Evolutionary conservation across 495 filamentous ascomycete genomes (phyloP).

Genomic region (Xylaria curta): DNA sequence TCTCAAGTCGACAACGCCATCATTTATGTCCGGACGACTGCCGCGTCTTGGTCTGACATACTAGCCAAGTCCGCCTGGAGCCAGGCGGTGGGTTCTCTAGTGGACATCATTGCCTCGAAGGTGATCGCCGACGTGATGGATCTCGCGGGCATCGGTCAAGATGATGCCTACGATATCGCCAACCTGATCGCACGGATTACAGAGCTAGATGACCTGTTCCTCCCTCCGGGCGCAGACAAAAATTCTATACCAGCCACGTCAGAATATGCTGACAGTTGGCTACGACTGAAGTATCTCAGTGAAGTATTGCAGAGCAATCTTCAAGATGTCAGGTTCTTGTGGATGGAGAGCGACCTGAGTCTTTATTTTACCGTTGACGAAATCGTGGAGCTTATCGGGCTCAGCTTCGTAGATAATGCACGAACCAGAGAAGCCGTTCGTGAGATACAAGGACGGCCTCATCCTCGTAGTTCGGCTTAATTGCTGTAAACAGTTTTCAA

Average conservation of each 20-base stretch:
- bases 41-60: constrained; percentile 78
- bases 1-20: constrained; percentile 73
- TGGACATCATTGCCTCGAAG: constrained; percentile 80
- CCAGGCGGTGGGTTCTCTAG: constrained; percentile 82
- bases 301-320: constrained; percentile 91
- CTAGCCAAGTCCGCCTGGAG: constrained; percentile 81
- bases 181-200: constrained; percentile 73
- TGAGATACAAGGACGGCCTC: constrained; percentile 69
- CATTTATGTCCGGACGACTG: constrained; percentile 69
- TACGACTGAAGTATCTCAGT: constrained; percentile 85
- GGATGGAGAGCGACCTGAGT: constrained; percentile 83
- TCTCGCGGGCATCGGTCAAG: constrained; percentile 81
- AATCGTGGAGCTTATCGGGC: constrained; percentile 84
- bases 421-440: constrained; percentile 75
- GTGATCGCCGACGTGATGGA: constrained; percentile 87
- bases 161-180: constrained; percentile 82
- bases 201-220: constrained; percentile 75
- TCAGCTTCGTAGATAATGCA: constrained; percentile 89
- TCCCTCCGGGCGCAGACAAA: constrained; percentile 51
- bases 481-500: not conserved
- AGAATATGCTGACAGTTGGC: constrained; percentile 82
- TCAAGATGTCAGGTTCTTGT: constrained; percentile 86
- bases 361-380: constrained; percentile 84
- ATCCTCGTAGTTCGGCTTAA: constrained; percentile 33
- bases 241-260: constrained; percentile 68